These are phyloP conservation scores for Umbelopsis sp. DNA, from an alignment of 371 early-diverging fungal genomes.

Conservation along the genomic window DNA sequence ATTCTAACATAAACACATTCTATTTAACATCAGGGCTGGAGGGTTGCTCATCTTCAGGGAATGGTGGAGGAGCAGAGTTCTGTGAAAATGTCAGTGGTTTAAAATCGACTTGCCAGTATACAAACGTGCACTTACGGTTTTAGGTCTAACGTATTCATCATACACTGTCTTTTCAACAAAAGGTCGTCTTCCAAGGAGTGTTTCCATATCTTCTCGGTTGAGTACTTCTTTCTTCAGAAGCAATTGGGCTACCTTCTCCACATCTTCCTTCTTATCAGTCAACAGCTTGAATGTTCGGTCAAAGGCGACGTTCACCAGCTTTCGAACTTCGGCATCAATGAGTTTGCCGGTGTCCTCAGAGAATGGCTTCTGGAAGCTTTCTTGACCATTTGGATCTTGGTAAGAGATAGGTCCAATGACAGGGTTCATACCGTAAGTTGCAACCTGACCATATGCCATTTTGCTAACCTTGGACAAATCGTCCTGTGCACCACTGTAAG, in stretches of 20 bases:
- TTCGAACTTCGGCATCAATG: constrained; percentile 92
- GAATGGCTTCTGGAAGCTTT: constrained; percentile 91
- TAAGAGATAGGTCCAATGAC: constrained; percentile 87
- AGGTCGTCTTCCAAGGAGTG: constrained; percentile 85
- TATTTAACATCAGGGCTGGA: constrained; percentile 15
- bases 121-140: constrained; percentile 4
- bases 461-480: constrained; percentile 96
- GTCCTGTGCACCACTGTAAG: constrained; percentile 73
- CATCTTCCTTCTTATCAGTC: constrained; percentile 76
- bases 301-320: constrained; percentile 80
- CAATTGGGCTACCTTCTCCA: constrained; percentile 90
- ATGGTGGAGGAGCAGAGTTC: constrained; percentile 15
- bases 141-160: constrained; percentile 51
- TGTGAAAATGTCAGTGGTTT: neutral
- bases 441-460: constrained; percentile 94
- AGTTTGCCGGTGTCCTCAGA: constrained; percentile 91
- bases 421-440: constrained; percentile 93
- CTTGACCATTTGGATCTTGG: constrained; percentile 68
- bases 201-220: constrained; percentile 91
- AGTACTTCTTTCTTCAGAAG: constrained; percentile 96
- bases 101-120: too few species aligned
- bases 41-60: constrained; percentile 15
- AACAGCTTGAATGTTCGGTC: constrained; percentile 75
- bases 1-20: constrained; percentile 1
- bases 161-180: constrained; percentile 73